Evolutionary conservation across 768 basidiomycete genomes (phyloP).

Genomic region (Termitomyces sp.): DNA sequence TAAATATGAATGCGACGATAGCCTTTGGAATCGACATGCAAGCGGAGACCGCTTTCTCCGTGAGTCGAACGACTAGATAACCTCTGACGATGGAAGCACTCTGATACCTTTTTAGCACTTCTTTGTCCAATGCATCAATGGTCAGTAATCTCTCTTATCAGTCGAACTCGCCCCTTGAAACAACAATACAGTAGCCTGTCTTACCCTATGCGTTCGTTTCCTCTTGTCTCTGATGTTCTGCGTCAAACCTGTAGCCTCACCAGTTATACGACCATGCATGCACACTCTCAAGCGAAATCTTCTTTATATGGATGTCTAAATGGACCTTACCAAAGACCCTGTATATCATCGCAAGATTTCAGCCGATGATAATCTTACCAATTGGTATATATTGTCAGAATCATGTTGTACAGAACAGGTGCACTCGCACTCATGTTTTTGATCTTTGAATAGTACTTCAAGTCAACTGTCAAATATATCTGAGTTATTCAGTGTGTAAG

Average conservation of each 20-base stretch:
- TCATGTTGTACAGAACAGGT: not conserved
- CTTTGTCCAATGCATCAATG: not conserved
- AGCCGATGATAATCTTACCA: not conserved
- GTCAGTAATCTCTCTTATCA: not conserved
- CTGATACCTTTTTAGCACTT: not conserved
- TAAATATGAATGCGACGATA: not conserved
- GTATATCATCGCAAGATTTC: not conserved
- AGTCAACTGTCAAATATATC: not conserved
- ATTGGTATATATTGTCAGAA: not conserved
- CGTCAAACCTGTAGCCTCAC: not conserved
- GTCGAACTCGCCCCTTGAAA: not conserved
- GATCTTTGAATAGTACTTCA: not conserved
- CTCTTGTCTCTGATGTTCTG: not conserved
- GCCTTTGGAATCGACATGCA: not conserved
- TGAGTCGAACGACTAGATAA: not conserved
- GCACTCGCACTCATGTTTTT: not conserved
- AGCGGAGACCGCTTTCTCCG: not conserved
- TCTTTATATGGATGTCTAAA: not conserved
- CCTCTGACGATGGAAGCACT: not conserved
- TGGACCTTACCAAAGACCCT: not conserved
- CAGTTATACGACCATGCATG: not conserved
- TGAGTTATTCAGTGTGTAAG: constrained; percentile 1
- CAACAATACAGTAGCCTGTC: not conserved
- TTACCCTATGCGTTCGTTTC: not conserved
- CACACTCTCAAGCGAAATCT: not conserved